Conservation (phyloP, 257 asterid species). For the Nicotiana noctiflora region DNA sequence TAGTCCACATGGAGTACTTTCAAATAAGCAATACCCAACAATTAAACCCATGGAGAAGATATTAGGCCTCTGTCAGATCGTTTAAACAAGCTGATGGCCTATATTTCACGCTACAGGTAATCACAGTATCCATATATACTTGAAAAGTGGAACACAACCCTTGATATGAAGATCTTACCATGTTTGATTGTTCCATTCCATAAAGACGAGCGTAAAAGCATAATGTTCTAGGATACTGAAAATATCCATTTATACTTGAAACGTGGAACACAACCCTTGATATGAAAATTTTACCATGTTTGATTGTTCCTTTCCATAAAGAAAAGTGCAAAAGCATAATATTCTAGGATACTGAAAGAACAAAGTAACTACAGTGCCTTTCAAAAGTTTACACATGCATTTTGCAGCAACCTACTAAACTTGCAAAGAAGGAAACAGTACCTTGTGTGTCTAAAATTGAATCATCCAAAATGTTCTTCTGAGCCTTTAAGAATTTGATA, state of each 20-base stretch:
- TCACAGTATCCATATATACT: not conserved
- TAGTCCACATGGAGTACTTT: not conserved
- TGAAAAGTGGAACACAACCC: not conserved
- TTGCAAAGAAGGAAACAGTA: slow-evolving; percentile 9
- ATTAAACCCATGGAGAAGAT: not conserved
- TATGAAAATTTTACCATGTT: not conserved
- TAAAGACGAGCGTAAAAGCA: not conserved
- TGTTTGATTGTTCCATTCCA: not conserved
- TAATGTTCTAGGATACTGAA: not conserved
- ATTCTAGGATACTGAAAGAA: not conserved
- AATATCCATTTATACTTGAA: not conserved
- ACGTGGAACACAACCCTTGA: not conserved
- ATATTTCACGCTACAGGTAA: not conserved
- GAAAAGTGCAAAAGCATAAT: not conserved
- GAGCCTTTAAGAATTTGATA: slow-evolving; percentile 38
- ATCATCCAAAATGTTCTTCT: slow-evolving; percentile 39
- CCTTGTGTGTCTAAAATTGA: slow-evolving; percentile 59
- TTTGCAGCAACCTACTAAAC: not conserved
- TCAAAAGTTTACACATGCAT: not conserved
- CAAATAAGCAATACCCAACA: not conserved
- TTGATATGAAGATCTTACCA: not conserved
- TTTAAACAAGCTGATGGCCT: not conserved
- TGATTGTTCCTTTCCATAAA: not conserved
- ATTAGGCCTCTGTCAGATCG: not conserved
- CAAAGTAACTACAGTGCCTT: not conserved